Conservation (phyloP, 768 basidiomycete species). For the Trametes gibbosa region DNA sequence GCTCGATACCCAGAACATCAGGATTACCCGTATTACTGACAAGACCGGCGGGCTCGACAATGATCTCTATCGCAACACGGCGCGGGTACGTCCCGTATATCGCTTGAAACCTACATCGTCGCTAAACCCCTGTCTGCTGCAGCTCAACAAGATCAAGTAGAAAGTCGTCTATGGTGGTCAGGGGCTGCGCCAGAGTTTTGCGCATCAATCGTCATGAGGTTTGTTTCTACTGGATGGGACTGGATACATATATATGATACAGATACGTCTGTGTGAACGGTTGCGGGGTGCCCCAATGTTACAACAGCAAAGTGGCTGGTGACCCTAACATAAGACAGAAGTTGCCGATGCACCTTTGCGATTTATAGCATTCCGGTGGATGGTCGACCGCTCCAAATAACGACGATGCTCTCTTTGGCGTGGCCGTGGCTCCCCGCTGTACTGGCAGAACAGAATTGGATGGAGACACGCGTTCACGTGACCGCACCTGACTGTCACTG, state of each 20-base stretch:
- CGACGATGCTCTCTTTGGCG: too few species aligned
- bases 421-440: background rate
- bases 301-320: background rate
- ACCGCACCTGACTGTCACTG: constrained; percentile 9
- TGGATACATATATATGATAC: background rate
- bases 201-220: background rate
- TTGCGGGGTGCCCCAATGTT: background rate
- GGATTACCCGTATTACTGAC: constrained; percentile 72
- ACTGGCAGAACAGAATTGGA: background rate
- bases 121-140: background rate
- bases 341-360: too few species aligned
- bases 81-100: constrained; percentile 51
- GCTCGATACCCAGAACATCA: constrained; percentile 79
- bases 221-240: background rate
- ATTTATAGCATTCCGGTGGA: too few species aligned
- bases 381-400: too few species aligned
- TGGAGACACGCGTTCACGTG: constrained; percentile 13
- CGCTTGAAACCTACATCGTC: background rate
- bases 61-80: constrained; percentile 77
- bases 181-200: background rate
- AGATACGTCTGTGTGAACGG: background rate
- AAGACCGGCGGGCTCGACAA: constrained; percentile 78
- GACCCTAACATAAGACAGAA: too few species aligned
- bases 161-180: background rate
- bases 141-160: constrained; percentile 40